These are phyloP conservation scores for Dactylis glomerata DNA, from an alignment of 176 grass and related monocot species.

Conservation along the genomic window DNA sequence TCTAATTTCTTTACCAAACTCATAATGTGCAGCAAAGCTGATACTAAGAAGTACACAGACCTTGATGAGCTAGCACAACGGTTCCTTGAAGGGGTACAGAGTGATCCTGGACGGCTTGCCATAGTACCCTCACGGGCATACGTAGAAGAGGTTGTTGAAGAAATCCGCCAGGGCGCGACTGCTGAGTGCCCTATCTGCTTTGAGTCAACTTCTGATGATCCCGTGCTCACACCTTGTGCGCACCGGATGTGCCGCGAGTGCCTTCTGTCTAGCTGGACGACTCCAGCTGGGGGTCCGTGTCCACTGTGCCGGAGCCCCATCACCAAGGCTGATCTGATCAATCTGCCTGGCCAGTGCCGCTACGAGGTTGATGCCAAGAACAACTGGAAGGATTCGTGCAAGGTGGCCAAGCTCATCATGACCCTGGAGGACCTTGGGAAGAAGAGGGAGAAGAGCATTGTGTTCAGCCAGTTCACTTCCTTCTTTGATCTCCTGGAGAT, in stretches of 20 bases:
- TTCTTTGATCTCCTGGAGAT: slow-evolving; percentile 89
- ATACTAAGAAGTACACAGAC: slow-evolving; percentile 57
- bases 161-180: slow-evolving; percentile 59
- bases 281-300: slow-evolving; percentile 49
- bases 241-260: slow-evolving; percentile 83
- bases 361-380: slow-evolving; percentile 65
- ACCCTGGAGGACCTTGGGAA: slow-evolving; percentile 44
- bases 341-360: slow-evolving; percentile 50
- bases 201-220: slow-evolving; percentile 86
- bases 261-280: slow-evolving; percentile 70
- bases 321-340: slow-evolving; percentile 59
- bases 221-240: slow-evolving; percentile 71
- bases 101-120: not conserved
- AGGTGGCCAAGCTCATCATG: slow-evolving; percentile 60
- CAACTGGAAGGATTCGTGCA: slow-evolving; percentile 91
- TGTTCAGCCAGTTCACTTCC: slow-evolving; percentile 92
- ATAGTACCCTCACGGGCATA: slow-evolving; percentile 51
- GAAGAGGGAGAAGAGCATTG: slow-evolving; percentile 82
- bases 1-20: slow-evolving; percentile 28
- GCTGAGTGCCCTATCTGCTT: slow-evolving; percentile 87
- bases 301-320: slow-evolving; percentile 63
- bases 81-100: slow-evolving; percentile 60
- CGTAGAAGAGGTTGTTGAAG: slow-evolving; percentile 80
- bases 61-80: slow-evolving; percentile 56
- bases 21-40: slow-evolving; percentile 51